These are phyloP conservation scores for Colletotrichum sp. DNA, from an alignment of 2,329 filamentous ascomycete genomes.

Conservation along the genomic window DNA sequence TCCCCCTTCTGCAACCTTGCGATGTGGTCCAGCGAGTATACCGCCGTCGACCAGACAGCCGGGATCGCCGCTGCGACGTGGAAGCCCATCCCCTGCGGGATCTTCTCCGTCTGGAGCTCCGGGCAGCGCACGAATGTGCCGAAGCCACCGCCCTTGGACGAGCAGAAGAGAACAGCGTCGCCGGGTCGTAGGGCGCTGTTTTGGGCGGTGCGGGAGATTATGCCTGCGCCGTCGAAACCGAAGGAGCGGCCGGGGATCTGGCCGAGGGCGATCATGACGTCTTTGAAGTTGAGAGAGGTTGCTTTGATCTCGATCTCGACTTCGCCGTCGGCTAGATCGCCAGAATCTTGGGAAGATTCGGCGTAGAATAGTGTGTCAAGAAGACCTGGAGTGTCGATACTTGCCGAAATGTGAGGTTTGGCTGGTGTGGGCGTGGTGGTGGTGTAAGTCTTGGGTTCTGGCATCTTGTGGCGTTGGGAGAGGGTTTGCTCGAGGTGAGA, in stretches of 20 bases:
- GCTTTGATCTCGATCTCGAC: conserved; percentile 31
- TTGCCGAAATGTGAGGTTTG: neutral
- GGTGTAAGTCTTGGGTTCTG: neutral
- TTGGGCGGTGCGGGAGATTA: conserved; percentile 32
- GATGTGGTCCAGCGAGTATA: conserved; percentile 27
- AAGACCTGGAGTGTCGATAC: neutral
- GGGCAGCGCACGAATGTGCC: conserved; percentile 24
- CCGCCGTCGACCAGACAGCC: conserved; percentile 29
- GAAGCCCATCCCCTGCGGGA: conserved; percentile 38
- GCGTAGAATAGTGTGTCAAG: neutral
- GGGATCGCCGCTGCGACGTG: conserved; percentile 23
- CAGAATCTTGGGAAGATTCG: neutral
- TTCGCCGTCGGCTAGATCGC: conserved; percentile 16
- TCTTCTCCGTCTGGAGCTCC: conserved; percentile 29
- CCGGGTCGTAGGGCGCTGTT: conserved; percentile 26
- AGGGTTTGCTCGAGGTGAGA: neutral
- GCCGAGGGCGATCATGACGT: conserved; percentile 39
- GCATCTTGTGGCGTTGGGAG: neutral
- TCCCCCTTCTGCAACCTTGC: conserved; percentile 23
- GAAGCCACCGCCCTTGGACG: conserved; percentile 12
- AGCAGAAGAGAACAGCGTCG: conserved; percentile 25
- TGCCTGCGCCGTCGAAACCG: conserved; percentile 37
- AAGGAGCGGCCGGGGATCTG: conserved; percentile 32
- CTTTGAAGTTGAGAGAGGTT: conserved; percentile 38
- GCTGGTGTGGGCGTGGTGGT: neutral